Conservation (phyloP, 257 asterid genomes). For the Solanum okadae region DNA sequence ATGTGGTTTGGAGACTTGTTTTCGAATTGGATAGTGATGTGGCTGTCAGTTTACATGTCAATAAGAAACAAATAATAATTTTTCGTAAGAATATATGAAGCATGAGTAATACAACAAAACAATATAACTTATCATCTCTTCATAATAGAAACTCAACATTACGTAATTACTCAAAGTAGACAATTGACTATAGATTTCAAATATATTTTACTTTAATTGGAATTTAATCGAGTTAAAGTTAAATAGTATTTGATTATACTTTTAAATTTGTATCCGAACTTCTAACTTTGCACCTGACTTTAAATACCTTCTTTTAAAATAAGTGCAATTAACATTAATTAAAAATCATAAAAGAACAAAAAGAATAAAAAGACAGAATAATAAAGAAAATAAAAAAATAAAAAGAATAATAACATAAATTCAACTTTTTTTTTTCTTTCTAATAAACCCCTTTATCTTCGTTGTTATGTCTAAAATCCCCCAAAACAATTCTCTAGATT, state of each 20-base stretch:
- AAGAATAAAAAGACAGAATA: background rate
- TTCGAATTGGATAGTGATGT: background rate
- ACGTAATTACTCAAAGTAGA: background rate
- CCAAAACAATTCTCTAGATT: background rate
- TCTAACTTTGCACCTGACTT: background rate
- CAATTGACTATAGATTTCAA: background rate
- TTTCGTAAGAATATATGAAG: background rate
- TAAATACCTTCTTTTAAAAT: too few relatives aligned
- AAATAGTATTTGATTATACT: background rate
- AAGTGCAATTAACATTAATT: background rate
- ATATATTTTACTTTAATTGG: background rate
- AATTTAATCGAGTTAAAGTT: background rate
- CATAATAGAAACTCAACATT: background rate
- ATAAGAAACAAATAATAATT: background rate
- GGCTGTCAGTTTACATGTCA: accelerated
- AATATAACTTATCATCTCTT: background rate
- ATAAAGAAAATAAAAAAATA: background rate
- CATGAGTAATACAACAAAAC: background rate
- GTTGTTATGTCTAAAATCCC: background rate
- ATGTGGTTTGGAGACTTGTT: background rate
- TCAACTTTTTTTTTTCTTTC: background rate
- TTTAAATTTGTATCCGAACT: accelerated
- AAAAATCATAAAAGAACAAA: background rate
- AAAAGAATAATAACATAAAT: background rate
- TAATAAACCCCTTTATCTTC: background rate